Conservation (phyloP, 2,329 filamentous ascomycete genomes). For the Arthrobotrys entomopaga region DNA sequence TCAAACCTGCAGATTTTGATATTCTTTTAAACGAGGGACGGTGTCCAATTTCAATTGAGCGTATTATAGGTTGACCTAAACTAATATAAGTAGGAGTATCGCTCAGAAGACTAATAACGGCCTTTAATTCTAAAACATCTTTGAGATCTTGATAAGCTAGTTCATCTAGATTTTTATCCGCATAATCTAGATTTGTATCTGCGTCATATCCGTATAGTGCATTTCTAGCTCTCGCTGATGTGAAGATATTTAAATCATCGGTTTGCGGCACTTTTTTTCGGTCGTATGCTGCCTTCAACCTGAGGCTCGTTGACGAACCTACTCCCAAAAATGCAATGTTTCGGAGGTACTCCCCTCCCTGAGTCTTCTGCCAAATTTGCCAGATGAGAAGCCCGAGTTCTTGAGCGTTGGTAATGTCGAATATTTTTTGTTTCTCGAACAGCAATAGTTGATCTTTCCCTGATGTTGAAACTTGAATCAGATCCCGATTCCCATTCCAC, state of each 20-base stretch:
- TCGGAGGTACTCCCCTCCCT: background rate
- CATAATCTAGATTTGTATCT: background rate
- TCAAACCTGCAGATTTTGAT: background rate
- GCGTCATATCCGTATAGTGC: background rate
- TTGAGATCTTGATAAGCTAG: background rate
- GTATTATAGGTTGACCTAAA: constrained; percentile 1
- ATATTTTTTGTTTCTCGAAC: background rate
- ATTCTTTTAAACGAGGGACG: background rate
- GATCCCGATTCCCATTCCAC: background rate
- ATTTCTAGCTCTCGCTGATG: background rate
- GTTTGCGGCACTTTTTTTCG: background rate
- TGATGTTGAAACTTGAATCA: background rate
- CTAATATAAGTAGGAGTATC: background rate
- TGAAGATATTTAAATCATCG: background rate
- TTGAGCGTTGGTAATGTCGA: background rate
- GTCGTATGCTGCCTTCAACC: background rate
- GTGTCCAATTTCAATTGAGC: constrained; percentile 7
- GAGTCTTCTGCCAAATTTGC: background rate
- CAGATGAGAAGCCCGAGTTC: background rate
- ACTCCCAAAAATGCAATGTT: background rate
- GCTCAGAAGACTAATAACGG: background rate
- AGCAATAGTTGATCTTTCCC: background rate
- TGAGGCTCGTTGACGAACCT: background rate
- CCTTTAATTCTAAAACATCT: background rate
- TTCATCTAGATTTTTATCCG: background rate